Conservation (phyloP, 192 early-diverging fungal genomes). For the Backusella sp. region DNA sequence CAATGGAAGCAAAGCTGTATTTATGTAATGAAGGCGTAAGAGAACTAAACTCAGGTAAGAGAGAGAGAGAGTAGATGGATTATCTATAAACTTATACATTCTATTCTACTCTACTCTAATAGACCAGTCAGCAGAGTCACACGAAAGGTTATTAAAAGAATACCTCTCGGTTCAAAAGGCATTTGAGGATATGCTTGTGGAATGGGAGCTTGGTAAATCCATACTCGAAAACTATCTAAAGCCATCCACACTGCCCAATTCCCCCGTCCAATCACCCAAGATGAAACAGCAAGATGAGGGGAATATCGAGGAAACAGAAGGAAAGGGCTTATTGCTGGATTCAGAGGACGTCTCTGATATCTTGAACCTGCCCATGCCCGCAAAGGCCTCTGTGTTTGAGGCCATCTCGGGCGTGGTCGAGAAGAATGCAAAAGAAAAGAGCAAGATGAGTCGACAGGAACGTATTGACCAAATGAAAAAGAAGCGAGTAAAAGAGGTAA, state of each 20-base stretch:
- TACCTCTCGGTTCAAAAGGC: conserved; percentile 48
- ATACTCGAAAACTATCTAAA: conserved; percentile 42
- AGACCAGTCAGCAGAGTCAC: not conserved
- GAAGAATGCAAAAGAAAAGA: not conserved
- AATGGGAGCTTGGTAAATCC: conserved; percentile 52
- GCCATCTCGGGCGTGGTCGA: conserved; percentile 35
- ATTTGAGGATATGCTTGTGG: conserved; percentile 45
- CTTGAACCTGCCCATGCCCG: conserved; percentile 28
- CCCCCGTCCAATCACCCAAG: not conserved
- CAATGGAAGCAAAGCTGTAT: conserved; percentile 56
- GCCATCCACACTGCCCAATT: conserved; percentile 10
- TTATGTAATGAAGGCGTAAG: conserved; percentile 54
- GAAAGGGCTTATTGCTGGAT: not conserved
- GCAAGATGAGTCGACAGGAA: conserved; percentile 43
- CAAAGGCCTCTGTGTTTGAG: conserved; percentile 50
- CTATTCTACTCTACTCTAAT: not conserved
- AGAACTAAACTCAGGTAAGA: conserved; percentile 17
- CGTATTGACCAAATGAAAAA: conserved; percentile 45
- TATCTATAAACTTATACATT: not conserved
- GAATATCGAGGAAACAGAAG: conserved; percentile 29
- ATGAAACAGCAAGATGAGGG: conserved; percentile 12
- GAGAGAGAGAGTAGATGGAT: not conserved
- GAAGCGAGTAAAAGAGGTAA: conserved; percentile 44
- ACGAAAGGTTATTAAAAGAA: conserved; percentile 38
- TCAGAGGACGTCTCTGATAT: conserved; percentile 29